A percentile compares a stretch with the other conserved stretches of the same genome.
Conservation (phyloP, 768 basidiomycete genomes). For the Harrya chromipes region DNA sequence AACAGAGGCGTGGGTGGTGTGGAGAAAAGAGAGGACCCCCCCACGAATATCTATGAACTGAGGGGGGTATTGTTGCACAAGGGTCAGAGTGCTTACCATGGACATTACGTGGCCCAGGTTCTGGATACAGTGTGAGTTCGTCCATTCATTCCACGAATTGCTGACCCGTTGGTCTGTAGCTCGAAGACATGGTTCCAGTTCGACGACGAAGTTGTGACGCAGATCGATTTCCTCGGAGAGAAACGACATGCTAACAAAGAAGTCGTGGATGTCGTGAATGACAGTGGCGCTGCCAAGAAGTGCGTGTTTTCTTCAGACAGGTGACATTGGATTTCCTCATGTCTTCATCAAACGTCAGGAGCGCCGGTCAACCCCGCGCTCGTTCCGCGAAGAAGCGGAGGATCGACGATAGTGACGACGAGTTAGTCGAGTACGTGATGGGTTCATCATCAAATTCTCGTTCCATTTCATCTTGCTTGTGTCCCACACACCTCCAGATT, state of each 20-base stretch:
- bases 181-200: slow-evolving; percentile 83
- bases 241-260: slow-evolving; percentile 35
- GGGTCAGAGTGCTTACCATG: slow-evolving; percentile 88
- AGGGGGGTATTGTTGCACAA: slow-evolving; percentile 86
- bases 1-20: slow-evolving; percentile 25
- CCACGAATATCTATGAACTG: slow-evolving; percentile 65
- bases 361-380: slow-evolving; percentile 32
- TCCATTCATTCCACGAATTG: background rate
- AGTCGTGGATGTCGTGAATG: slow-evolving; percentile 26
- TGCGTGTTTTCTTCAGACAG: slow-evolving; percentile 15
- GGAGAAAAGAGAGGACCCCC: slow-evolving; percentile 12
- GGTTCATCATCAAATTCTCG: slow-evolving; percentile 11
- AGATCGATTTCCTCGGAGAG: slow-evolving; percentile 53
- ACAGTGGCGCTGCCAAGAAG: slow-evolving; percentile 25
- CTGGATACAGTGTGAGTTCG: slow-evolving; percentile 61
- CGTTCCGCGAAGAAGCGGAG: slow-evolving; percentile 47
- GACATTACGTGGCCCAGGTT: slow-evolving; percentile 86
- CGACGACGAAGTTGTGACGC: slow-evolving; percentile 84
- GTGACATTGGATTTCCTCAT: background rate
- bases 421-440: slow-evolving; percentile 33
- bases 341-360: slow-evolving; percentile 15
- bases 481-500: slow-evolving; percentile 17
- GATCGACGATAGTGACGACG: slow-evolving; percentile 61
- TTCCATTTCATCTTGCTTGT: slow-evolving; percentile 17
- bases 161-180: slow-evolving; percentile 35